phyloP scores from a whole-genome alignment of 345 rosid genomes.

The Noccaea bulbosa region DNA sequence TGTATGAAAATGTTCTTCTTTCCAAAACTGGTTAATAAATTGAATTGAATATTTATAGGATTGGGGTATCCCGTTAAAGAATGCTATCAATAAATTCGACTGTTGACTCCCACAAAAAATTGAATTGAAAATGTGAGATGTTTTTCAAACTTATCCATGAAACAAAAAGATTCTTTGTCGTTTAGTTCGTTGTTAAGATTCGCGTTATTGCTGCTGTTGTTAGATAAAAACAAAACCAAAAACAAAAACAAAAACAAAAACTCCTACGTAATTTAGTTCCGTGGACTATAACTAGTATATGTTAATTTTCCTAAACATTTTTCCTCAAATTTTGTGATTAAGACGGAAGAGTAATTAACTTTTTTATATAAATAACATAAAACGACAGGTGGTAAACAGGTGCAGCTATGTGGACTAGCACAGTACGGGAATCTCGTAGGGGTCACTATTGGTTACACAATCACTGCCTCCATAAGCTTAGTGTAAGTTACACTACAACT shows the following conservation, averaged over 20 bases:
- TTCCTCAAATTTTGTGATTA: not conserved
- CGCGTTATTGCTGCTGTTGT: not conserved
- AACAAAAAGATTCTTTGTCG: not conserved
- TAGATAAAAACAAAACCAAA: not conserved
- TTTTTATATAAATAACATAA: not conserved
- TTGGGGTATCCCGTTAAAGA: not conserved
- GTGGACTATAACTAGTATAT: not conserved
- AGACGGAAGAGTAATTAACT: not conserved
- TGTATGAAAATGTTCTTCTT: not conserved
- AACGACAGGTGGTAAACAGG: conserved; percentile 59
- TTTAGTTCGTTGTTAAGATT: not conserved
- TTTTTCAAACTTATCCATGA: not conserved
- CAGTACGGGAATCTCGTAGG: conserved; percentile 79
- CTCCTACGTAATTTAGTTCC: not conserved
- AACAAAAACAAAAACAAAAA: not conserved
- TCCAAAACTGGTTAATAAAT: conserved; percentile 12
- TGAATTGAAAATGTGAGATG: conserved; percentile 16
- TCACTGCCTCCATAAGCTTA: conserved; percentile 92
- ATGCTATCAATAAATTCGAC: conserved; percentile 26
- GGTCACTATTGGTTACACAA: conserved; percentile 77
- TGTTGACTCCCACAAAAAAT: not conserved
- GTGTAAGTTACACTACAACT: conserved; percentile 57
- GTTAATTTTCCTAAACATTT: not conserved
- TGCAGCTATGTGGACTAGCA: conserved; percentile 73
- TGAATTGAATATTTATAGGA: conserved; percentile 11